Evolutionary conservation across 2,329 filamentous ascomycete species (phyloP), one percentile per base, ranked within the genome.

Genomic region (Alternaria longipes): DNA sequence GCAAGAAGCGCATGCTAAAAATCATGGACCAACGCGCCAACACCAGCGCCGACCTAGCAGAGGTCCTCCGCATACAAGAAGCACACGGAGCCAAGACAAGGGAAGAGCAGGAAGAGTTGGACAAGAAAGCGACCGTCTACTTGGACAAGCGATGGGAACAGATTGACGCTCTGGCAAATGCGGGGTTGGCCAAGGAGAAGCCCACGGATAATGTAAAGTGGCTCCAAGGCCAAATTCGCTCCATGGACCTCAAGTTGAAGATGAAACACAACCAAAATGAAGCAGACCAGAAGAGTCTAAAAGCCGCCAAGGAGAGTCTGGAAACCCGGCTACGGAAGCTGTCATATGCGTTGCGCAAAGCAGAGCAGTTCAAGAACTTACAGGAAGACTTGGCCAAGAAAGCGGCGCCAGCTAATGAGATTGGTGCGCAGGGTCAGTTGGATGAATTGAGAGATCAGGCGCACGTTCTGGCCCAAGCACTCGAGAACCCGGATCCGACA

Each of bases 21-120:
- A 79, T 89, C 45, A 89, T 89, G 86, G 81, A 90, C 70, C 87
- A 90, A 73, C 88, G 86, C 73, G 86, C 86, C n/a, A 89, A 87
- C 58, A 83, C 81, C 44, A 82, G 88, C 20, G 87, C 87, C 5
- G 88, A 90, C 69, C 73, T 88, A 24, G 86, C 87, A 1, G 84
- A 85, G 20, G 85, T 88, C 3, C 72, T 89, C 53, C 60, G 45
- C 8, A 80, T 84, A 62, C 84, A 87, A 68, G 78, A 83, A 42
- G 68, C 78, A 46, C 74, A 72, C 40, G 78, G 74, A 12, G 60
- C 30, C 2, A 53, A 60, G 32, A 74, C 74, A 56, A 28, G 61
- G 54, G 44, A 60, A 59, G 62, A 62, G 30, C 40, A 63, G 11
- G 54, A 70, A 53, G 62, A 67, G 42, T 63, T 66, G 26, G 54